Percentiles rank a stretch among this genome's conserved stretches.
These are phyloP conservation scores for Chaetoceros tenuissimus DNA, from an alignment of 108 stramenopile species.

Conservation along the genomic window DNA sequence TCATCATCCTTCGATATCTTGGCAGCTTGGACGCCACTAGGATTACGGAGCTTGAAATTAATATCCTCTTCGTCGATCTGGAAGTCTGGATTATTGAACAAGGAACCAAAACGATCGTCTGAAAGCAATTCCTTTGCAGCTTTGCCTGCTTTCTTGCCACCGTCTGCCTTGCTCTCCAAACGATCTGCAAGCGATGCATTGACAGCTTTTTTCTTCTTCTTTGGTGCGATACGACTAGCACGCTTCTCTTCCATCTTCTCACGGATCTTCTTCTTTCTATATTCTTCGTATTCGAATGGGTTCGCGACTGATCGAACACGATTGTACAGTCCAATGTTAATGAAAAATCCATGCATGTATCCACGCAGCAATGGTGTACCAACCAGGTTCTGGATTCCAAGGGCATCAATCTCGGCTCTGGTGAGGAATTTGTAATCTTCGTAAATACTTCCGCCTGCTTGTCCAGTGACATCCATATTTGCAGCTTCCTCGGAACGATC, in stretches of 20 bases:
- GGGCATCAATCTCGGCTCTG: constrained; percentile 84
- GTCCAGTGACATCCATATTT: constrained; percentile 24
- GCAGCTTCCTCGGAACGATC: constrained; percentile 47
- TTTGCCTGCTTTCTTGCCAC: constrained; percentile 66
- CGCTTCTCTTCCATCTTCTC: constrained; percentile 85
- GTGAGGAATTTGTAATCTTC: constrained; percentile 99
- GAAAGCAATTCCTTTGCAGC: constrained; percentile 64
- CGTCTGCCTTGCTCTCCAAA: constrained; percentile 44
- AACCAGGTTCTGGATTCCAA: constrained; percentile 89
- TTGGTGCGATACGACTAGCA: constrained; percentile 74
- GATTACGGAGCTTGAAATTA: constrained; percentile 91
- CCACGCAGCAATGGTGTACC: constrained; percentile 93
- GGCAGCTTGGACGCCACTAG: constrained; percentile 66
- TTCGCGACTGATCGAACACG: constrained; percentile 87
- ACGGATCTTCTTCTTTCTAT: constrained; percentile 86
- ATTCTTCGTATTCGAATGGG: constrained; percentile 97
- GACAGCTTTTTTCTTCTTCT: constrained; percentile 45
- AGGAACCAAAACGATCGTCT: constrained; percentile 90
- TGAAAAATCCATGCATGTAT: constrained; percentile 99
- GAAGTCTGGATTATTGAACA: constrained; percentile 93
- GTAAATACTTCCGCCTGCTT: constrained; percentile 76
- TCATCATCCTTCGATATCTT: constrained; percentile 50
- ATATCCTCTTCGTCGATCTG: constrained; percentile 91
- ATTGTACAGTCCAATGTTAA: constrained; percentile 92
- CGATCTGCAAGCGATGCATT: constrained; percentile 76